Conservation (phyloP, 768 basidiomycete genomes). For the Auricularia sp. region DNA sequence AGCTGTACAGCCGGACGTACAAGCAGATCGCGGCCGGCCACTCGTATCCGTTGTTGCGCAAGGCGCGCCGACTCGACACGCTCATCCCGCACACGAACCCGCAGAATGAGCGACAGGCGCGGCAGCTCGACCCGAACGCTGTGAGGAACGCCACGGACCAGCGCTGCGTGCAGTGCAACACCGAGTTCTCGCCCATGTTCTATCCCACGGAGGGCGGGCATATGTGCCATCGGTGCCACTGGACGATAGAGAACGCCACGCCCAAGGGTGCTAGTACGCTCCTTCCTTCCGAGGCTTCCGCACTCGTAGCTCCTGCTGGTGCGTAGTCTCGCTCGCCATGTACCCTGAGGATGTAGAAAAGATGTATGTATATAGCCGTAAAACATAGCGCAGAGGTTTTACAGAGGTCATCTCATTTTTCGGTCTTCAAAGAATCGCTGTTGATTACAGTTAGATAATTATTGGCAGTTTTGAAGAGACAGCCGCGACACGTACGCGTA, state of each 20-base stretch:
- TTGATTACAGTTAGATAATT: constrained; percentile 1
- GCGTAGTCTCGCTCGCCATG: background rate
- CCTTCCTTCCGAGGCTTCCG: background rate
- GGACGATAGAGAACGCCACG: background rate
- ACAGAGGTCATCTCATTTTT: constrained; percentile 45
- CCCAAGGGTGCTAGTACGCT: background rate
- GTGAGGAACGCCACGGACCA: constrained; percentile 19
- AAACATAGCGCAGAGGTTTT: constrained; percentile 8
- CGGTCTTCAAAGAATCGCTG: constrained; percentile 84
- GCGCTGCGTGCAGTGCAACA: constrained; percentile 50
- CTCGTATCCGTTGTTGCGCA: constrained; percentile 79
- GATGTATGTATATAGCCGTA: background rate
- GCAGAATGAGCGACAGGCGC: background rate
- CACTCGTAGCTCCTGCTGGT: background rate
- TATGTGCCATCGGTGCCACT: constrained; percentile 40
- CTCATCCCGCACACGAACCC: constrained; percentile 30
- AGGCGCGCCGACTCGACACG: constrained; percentile 74
- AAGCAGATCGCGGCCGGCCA: constrained; percentile 66
- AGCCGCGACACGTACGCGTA: constrained; percentile 51
- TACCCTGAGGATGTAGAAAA: background rate
- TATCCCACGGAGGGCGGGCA: constrained; percentile 32
- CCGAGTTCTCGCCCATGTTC: constrained; percentile 69
- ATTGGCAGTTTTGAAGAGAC: background rate
- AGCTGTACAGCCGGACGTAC: constrained; percentile 77
- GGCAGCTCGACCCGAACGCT: background rate